Conservation (phyloP, 164 flowering plant species). For the Dillenia suffruticosa region DNA sequence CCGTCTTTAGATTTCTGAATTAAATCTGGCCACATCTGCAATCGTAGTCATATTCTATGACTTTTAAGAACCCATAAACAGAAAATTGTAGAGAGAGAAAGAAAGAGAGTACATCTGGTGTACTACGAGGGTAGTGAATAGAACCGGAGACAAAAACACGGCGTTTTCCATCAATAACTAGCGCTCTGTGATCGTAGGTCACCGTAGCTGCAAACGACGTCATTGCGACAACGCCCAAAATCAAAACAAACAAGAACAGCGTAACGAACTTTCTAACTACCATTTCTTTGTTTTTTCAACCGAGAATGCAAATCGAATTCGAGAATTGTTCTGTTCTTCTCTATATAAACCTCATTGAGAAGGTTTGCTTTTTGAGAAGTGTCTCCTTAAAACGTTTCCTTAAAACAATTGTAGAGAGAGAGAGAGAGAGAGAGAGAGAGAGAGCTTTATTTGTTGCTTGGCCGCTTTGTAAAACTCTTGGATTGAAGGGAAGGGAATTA, state of each 20-base stretch:
- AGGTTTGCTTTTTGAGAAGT: not conserved
- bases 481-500: not conserved
- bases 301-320: too few relatives aligned
- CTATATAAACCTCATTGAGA: not conserved
- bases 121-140: conserved; percentile 94
- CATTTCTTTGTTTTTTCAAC: not conserved
- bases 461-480: conserved; percentile 6
- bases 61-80: not conserved
- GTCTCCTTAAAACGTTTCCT: not conserved
- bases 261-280: conserved; percentile 10
- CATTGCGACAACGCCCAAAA: conserved; percentile 8
- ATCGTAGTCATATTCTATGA: too few relatives aligned
- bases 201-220: conserved; percentile 26
- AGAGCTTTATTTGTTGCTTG: conserved; percentile 5
- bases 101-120: conserved; percentile 57
- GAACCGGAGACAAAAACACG: conserved; percentile 80
- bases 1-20: conserved; percentile 93
- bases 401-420: too few relatives aligned
- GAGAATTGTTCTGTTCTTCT: too few relatives aligned
- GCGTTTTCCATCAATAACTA: conserved; percentile 73
- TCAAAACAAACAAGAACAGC: conserved; percentile 3
- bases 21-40: conserved; percentile 97
- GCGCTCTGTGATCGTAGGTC: conserved; percentile 65
- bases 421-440: too few relatives aligned
- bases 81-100: not conserved